Percentiles rank a stretch among this genome's conserved stretches.
phyloP scores from a whole-genome alignment of 305 asterid species.

The Fraxinus floribunda region DNA sequence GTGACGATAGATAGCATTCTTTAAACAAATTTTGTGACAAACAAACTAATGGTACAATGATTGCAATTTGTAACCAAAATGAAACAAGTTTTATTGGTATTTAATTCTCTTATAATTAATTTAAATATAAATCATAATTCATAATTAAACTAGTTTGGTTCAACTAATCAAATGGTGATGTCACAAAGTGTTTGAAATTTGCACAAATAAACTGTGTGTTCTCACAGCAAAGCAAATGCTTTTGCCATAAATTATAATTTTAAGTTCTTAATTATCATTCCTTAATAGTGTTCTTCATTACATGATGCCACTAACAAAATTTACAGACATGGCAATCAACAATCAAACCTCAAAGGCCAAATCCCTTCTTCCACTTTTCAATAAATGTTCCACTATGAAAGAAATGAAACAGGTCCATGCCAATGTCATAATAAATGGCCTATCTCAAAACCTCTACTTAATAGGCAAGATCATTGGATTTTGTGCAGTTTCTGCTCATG shows the following conservation, averaged over 20 bases:
- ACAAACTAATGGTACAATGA: not conserved
- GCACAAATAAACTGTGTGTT: no score
- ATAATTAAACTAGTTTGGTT: no score
- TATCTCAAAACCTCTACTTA: conserved; percentile 6
- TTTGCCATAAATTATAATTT: no score
- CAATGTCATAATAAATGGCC: conserved; percentile 10
- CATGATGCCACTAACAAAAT: not conserved
- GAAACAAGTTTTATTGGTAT: not conserved
- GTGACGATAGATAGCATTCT: no score
- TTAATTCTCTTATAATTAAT: no score
- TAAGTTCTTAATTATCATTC: no score
- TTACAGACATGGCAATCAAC: not conserved
- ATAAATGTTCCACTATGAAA: conserved; percentile 14
- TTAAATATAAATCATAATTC: no score
- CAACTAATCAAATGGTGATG: no score
- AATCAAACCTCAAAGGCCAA: conserved; percentile 10
- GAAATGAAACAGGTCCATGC: conserved; percentile 12
- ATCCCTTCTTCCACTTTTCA: not conserved
- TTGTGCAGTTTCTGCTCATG: conserved; percentile 12
- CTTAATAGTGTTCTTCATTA: not conserved
- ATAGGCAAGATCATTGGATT: conserved; percentile 23
- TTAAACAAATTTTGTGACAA: not conserved
- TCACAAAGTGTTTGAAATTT: no score
- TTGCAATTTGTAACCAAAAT: conserved; percentile 15
- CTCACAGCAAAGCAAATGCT: no score